Base-by-base conservation (phyloP, 1,284 basidiomycete species). In the Lignosus rhinocerotis region DNA sequence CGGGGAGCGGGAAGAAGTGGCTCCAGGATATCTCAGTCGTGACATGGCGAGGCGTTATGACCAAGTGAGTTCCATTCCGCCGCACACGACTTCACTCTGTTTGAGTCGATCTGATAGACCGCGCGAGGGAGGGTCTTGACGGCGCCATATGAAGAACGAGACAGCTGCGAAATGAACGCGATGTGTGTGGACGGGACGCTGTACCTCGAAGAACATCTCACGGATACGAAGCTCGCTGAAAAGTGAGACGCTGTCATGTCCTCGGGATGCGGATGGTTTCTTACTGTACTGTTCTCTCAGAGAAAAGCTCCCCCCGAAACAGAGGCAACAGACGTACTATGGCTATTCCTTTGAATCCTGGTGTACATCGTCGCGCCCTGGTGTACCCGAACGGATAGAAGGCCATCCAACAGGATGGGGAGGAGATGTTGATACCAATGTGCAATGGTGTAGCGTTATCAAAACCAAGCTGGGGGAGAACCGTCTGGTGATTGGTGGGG, bases 381-480 rank as follows among this genome's bases (percentile, higher is more conserved):
- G 72, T 6, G 53, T 59, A 19, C 66, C 62, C 43, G 67, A 69
- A 32, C 60, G 61, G 51, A 53, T 60, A 21, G 53, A 50, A n/a
- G 60, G 59, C 19, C 63, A 75, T 47, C 80, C 78, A 3, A 67
- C 71, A 7, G 87, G 87, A 0, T 96, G 94, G 93, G 83, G 90
- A 53, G 92, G 91, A 0, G 87, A 92, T 61, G 93, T 98, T 9
- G 86, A 98, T 70, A 97, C 93, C 5, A 98, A 98, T 69, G 86
- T 93, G 0, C 96, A 98, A 71, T 98, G 95, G 95, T 98, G 96
- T 70, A 90, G 87, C 62, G 87, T 99, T 30, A 91, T 96, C 46
- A 92, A 93, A 70, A 94, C 94, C 2, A 93, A 93, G 59, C 82
- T 98, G 5, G 93, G 90, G 0, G 80, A 86, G 52, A 83, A 83